Percentiles rank a stretch among this genome's conserved stretches.
Evolutionary conservation across 306 rosid species (phyloP).

Genomic region (Pyrus bretschneideri): DNA sequence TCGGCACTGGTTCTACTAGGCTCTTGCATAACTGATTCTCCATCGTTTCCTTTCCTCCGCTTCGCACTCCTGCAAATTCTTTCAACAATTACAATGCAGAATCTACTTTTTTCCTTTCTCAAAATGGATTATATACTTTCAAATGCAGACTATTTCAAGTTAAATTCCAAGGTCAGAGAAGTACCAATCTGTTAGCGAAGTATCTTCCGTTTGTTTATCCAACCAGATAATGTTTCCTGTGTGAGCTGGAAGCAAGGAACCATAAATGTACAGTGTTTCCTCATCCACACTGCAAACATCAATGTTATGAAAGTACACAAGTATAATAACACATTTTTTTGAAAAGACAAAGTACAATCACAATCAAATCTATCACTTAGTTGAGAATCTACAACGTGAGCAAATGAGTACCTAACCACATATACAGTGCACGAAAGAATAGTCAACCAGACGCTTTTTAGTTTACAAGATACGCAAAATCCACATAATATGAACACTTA

Average conservation of each 20-base stretch:
- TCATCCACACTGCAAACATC: slow-evolving; percentile 65
- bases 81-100: background rate
- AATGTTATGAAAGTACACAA: background rate
- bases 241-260: slow-evolving; percentile 55
- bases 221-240: slow-evolving; percentile 79
- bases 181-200: slow-evolving; percentile 39
- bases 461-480: background rate
- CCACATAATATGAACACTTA: background rate
- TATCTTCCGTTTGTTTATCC: slow-evolving; percentile 40
- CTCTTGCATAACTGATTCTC: slow-evolving; percentile 15
- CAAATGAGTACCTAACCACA: background rate
- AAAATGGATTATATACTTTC: background rate
- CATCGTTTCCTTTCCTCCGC: slow-evolving; percentile 42
- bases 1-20: background rate
- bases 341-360: background rate
- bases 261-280: slow-evolving; percentile 60
- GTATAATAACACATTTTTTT: background rate
- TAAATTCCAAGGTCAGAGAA: slow-evolving; percentile 3
- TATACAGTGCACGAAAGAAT: background rate
- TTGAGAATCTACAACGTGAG: background rate
- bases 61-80: slow-evolving; percentile 29
- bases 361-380: background rate
- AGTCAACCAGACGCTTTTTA: background rate
- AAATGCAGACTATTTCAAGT: background rate
- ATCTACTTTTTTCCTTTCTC: background rate